These are phyloP conservation scores for Saitozyma sp. DNA, from an alignment of 768 basidiomycete species.

Conservation along the genomic window DNA sequence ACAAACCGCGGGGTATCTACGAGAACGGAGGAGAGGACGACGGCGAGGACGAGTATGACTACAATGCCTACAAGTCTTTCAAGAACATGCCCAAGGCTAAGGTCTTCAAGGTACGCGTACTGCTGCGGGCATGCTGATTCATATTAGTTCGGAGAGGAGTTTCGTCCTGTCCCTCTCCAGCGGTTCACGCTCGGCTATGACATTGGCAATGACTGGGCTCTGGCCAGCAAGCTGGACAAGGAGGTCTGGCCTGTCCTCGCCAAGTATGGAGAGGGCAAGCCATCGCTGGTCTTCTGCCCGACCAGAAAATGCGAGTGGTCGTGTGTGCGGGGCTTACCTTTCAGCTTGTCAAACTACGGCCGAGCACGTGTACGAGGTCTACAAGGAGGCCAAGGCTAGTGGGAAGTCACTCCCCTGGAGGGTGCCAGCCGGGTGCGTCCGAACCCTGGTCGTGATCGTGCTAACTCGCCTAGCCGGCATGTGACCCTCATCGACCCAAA, in stretches of 20 bases:
- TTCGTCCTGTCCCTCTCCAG: slow-evolving; percentile 77
- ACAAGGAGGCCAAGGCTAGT: slow-evolving; percentile 60
- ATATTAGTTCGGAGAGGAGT: slow-evolving; percentile 85
- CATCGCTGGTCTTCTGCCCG: slow-evolving; percentile 81
- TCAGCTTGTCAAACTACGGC: slow-evolving; percentile 59
- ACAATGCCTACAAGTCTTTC: slow-evolving; percentile 1
- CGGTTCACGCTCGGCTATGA: slow-evolving; percentile 72
- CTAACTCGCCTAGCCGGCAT: slow-evolving; percentile 57
- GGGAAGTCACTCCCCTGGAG: slow-evolving; percentile 22
- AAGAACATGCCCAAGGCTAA: slow-evolving; percentile 57
- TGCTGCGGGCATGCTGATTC: slow-evolving; percentile 2
- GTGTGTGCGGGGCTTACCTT: background rate
- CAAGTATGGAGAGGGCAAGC: slow-evolving; percentile 73
- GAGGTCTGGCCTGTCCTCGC: slow-evolving; percentile 73
- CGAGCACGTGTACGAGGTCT: slow-evolving; percentile 72
- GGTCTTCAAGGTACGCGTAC: slow-evolving; percentile 65
- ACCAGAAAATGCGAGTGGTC: slow-evolving; percentile 72
- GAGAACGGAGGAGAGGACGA: slow-evolving; percentile 33
- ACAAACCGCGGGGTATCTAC: slow-evolving; percentile 18
- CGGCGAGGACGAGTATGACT: background rate
- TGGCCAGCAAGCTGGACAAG: slow-evolving; percentile 68
- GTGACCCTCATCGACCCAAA: slow-evolving; percentile 68
- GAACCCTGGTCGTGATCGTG: no score
- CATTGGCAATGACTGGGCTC: slow-evolving; percentile 73
- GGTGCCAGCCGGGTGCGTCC: slow-evolving; percentile 6